Base-by-base conservation (phyloP, 257 asterid genomes). In the Gentiana dahurica region DNA sequence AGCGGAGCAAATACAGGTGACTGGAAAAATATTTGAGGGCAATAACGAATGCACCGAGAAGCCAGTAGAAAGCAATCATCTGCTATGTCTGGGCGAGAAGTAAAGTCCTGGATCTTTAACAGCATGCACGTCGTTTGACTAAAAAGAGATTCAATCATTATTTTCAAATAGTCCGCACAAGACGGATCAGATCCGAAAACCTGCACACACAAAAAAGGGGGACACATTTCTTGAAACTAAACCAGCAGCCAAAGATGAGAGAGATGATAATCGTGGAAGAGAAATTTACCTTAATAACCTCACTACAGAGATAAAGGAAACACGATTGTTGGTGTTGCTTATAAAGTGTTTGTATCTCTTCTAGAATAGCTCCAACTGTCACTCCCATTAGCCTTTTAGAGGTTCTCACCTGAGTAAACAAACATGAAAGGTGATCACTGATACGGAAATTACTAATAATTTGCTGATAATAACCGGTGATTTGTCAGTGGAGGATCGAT, bases 51-150 rank as follows among this genome's bases (percentile, higher is more conserved):
- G 68, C 98, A 88, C 73, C 98, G 81, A 41, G 98, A 92, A 41
- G 95, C 95, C 80, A 92, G 77, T 81, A 92, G 73, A 79, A 88
- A 92, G 68, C 98, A 92, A 74, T 88, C 98, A 68, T 92, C 97
- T 51, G 87, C 98, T 69, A 87, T 76, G 76, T 91, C 98, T 38
- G 98, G 96, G 50, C 94, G 81, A 56, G 93, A 68, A 63, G 87
- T 71, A 62, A 91, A 88, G 68, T 92, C 95, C 93, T 90, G 86
- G 65, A 84, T 69, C 57, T 79, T 80, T 13, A 87, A 74, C 58
- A 92, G 92, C 81, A 83, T 61, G 60, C 81, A 65, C 45, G 91
- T 73, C 13, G 98, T 85, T 60, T 85, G 85, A 77, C 79, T 74
- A 83, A 92, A 92, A 66, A 92, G 97, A 48, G 95, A 78, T 73